phyloP scores from a whole-genome alignment of 1,284 basidiomycete species.

The Puccinia coronata region DNA sequence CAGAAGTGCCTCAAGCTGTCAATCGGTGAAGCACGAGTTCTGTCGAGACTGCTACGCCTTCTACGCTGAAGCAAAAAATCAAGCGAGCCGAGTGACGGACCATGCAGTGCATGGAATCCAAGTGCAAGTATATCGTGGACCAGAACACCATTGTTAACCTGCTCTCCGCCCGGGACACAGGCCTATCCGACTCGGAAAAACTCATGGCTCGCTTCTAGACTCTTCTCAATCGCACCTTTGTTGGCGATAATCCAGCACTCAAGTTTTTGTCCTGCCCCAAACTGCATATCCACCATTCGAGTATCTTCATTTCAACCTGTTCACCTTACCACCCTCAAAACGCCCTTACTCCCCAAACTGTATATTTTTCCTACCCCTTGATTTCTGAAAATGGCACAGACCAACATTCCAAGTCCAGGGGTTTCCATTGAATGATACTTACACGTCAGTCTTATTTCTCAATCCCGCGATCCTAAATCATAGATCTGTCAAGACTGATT shows the following conservation, averaged over 20 bases:
- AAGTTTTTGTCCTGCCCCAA: slow-evolving; percentile 83
- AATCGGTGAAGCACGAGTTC: slow-evolving; percentile 56
- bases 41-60: slow-evolving; percentile 84
- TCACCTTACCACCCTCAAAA: too few relatives aligned
- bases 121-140: slow-evolving; percentile 74
- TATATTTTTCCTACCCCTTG: too few relatives aligned
- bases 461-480: too few relatives aligned
- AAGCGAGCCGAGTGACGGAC: slow-evolving; percentile 75
- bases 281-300: slow-evolving; percentile 77
- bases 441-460: slow-evolving; percentile 68
- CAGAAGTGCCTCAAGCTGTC: background rate
- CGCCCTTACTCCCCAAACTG: too few relatives aligned
- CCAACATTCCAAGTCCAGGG: slow-evolving; percentile 80
- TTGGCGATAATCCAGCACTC: slow-evolving; percentile 76
- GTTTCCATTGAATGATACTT: slow-evolving; percentile 90
- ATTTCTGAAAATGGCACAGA: slow-evolving; percentile 70
- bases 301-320: slow-evolving; percentile 70
- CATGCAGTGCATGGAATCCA: slow-evolving; percentile 90
- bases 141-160: slow-evolving; percentile 63
- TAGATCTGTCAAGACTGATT: too few relatives aligned
- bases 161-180: slow-evolving; percentile 54
- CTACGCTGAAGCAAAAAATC: slow-evolving; percentile 82
- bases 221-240: slow-evolving; percentile 84
- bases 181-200: slow-evolving; percentile 1
- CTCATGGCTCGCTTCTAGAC: slow-evolving; percentile 69